These are phyloP conservation scores for Crepidotus variabilis DNA, from an alignment of 768 basidiomycete genomes.

Conservation along the genomic window DNA sequence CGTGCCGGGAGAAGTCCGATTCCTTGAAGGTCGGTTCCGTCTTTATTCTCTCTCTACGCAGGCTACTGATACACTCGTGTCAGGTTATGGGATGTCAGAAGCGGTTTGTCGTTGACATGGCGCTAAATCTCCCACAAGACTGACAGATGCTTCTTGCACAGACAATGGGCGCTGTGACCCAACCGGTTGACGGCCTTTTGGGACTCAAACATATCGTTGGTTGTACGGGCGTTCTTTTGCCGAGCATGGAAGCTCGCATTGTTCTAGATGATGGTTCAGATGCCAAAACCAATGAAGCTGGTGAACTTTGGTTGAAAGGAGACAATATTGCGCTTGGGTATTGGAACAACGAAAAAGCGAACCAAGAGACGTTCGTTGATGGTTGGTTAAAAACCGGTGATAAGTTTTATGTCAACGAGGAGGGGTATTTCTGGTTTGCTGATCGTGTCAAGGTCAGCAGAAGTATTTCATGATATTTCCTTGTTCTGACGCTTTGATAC, in stretches of 20 bases:
- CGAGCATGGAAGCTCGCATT: slow-evolving; percentile 64
- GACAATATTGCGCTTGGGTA: slow-evolving; percentile 62
- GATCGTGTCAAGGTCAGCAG: slow-evolving; percentile 67
- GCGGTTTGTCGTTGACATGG: slow-evolving; percentile 33
- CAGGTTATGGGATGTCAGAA: slow-evolving; percentile 76
- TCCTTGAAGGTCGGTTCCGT: slow-evolving; percentile 42
- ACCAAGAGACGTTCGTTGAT: slow-evolving; percentile 58
- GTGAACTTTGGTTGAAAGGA: slow-evolving; percentile 62
- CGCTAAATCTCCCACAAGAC: neutral
- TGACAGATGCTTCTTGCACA: slow-evolving; percentile 18
- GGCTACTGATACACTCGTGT: neutral
- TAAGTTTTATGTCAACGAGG: slow-evolving; percentile 54
- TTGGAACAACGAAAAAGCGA: slow-evolving; percentile 68
- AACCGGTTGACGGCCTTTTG: slow-evolving; percentile 42
- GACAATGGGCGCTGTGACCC: slow-evolving; percentile 51
- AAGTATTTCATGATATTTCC: neutral
- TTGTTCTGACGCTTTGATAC: neutral
- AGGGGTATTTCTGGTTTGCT: slow-evolving; percentile 69
- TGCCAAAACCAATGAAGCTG: slow-evolving; percentile 52
- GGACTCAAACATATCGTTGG: slow-evolving; percentile 33
- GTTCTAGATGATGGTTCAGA: slow-evolving; percentile 55
- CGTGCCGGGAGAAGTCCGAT: slow-evolving; percentile 26
- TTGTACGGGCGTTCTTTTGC: slow-evolving; percentile 54
- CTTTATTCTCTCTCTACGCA: too few species aligned
- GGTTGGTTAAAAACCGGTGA: slow-evolving; percentile 82